Base-by-base conservation (phyloP, 371 early-diverging fungal species). In the Saksenaea vasiformis region DNA sequence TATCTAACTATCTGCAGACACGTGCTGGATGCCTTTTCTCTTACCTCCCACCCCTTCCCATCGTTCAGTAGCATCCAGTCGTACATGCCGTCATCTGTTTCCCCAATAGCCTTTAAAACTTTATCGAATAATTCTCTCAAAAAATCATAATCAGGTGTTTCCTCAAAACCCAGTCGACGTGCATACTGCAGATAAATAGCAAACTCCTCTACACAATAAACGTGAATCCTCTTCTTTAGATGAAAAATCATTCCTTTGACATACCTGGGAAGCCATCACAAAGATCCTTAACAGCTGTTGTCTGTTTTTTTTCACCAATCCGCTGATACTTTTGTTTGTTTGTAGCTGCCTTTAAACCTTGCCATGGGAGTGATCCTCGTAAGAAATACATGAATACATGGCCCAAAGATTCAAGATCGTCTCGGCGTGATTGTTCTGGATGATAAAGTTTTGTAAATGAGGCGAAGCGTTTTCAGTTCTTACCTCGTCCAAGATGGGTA, bases 311-410 rank as follows among this genome's bases (percentile, higher is more conserved):
- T 66, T 96, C 92, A 35, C 92, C 90, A 72, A 98, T 97, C 71
- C 89, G 91, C 64, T 95, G 93, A 75, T 95, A 97, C 77, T 97
- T 97, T 80, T 96, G 95, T 72, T 91, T 87, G 79, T 96, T 97
- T 44, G 91, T 93, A 24, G 91, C 91, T 1, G 94, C 96, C 76
- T 94, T 93, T 26, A 98, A 77, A 7, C 94, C 94, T 73, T 97
- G 96, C 99, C 99, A 98, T 4, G 99, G 99, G 39, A 98, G 75
- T 38, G 85, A 84, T 31, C 97, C 97, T 56, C 94, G 89, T 43
- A 93, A 69, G 68, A 98, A 96, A 80, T 98, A 98, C 84, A 98
- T 89, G 53, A 98, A 90, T 22, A 95, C 96, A 78, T 97, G 95
- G 14, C 95, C 97, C 35, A 98, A 83, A 13, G 95, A 87, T 74